Conservation (phyloP, 306 rosid species). For the Canavalia ensiformis region DNA sequence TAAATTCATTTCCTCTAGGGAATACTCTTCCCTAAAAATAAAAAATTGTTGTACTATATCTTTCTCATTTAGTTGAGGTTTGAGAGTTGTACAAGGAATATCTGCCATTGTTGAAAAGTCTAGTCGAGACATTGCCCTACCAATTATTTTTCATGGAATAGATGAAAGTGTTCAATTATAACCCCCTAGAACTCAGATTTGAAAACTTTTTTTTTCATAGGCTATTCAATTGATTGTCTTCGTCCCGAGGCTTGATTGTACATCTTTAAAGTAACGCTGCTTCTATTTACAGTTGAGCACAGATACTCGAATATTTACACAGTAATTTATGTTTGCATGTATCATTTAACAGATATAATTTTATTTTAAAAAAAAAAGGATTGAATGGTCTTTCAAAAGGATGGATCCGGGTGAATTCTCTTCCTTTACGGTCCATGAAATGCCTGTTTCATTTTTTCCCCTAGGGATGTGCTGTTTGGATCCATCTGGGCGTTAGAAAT, state of each 20-base stretch:
- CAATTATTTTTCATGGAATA: neutral
- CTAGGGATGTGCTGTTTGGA: neutral
- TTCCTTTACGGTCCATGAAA: too few relatives aligned
- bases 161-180: neutral
- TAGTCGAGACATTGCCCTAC: neutral
- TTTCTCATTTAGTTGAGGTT: conserved; percentile 24
- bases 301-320: too few relatives aligned
- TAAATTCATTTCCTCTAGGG: conserved; percentile 42
- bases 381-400: too few relatives aligned
- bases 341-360: too few relatives aligned
- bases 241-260: neutral
- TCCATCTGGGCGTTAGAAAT: neutral
- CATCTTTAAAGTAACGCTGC: too few relatives aligned
- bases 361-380: too few relatives aligned
- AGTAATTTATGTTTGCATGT: too few relatives aligned
- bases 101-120: neutral
- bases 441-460: neutral
- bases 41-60: conserved; percentile 56
- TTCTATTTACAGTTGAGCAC: too few relatives aligned
- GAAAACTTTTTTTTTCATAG: conserved; percentile 1
- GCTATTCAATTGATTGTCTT: neutral
- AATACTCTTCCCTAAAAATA: neutral
- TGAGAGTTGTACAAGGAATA: conserved; percentile 9
- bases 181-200: neutral
- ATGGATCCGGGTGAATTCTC: too few relatives aligned